Percentiles rank a stretch among this genome's conserved stretches.
phyloP scores from a whole-genome alignment of 2,329 filamentous ascomycete species.

The Talaromyces sp. region DNA sequence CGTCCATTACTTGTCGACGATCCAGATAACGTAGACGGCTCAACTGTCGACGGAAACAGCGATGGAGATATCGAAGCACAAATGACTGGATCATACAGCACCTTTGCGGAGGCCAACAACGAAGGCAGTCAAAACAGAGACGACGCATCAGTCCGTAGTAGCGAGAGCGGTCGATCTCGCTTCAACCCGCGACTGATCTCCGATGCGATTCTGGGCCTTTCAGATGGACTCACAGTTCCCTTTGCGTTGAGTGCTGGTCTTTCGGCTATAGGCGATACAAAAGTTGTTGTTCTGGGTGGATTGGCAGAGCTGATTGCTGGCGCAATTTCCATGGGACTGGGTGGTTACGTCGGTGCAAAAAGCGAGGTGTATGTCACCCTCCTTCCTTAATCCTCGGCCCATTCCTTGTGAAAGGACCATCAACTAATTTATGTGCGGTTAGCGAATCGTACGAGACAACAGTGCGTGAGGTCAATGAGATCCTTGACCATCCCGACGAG shows the following conservation, averaged over 20 bases:
- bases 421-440: conserved; percentile 9
- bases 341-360: conserved; percentile 59
- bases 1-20: conserved; percentile 31
- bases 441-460: conserved; percentile 46
- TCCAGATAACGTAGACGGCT: conserved; percentile 25
- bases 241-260: conserved; percentile 72
- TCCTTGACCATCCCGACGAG: conserved; percentile 36
- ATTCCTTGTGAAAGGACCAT: not conserved
- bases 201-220: conserved; percentile 66
- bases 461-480: conserved; percentile 41
- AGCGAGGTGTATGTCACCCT: conserved; percentile 46
- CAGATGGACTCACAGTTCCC: conserved; percentile 69
- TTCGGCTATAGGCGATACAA: conserved; percentile 51
- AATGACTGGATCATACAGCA: conserved; percentile 29
- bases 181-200: conserved; percentile 47
- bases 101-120: conserved; percentile 25
- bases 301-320: conserved; percentile 68
- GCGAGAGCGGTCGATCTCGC: conserved; percentile 30
- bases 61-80: conserved; percentile 34
- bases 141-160: conserved; percentile 16
- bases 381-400: not conserved
- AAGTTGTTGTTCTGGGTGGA: conserved; percentile 62
- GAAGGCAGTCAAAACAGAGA: conserved; percentile 1
- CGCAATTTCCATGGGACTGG: conserved; percentile 68
- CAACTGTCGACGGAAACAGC: conserved; percentile 24